Base-by-base conservation (phyloP, 805 yeast species). In the Lipomyces yamadae region DNA sequence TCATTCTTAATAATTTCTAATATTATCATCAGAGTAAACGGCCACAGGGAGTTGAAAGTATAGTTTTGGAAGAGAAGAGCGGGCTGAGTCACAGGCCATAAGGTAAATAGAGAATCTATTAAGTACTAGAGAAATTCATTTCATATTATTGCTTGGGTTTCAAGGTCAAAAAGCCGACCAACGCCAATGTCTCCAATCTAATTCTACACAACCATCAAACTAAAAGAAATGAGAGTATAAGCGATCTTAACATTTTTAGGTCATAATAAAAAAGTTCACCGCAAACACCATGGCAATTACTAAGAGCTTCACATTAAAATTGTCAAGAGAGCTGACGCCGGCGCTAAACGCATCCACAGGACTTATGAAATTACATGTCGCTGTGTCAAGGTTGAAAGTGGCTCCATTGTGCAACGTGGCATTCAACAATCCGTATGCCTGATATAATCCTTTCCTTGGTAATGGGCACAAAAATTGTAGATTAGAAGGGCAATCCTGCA, bases 401-500 rank as follows among this genome's bases (percentile, higher is more conserved):
- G 30, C 64, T 11, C 64, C 64, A 50, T 61, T 58, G 45, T 52
- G 24, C 24, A 56, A 54, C 11, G 55, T 42, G 10, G 32, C 57
- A 62, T 65, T 50, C 42, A 65, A 32, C 33, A 61, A n/a, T 11
- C 68, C 68, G 34, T 72, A 72, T 6, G 70, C 62, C n/a, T 64
- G 60, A 52, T 70, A 60, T 10, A 72, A 61, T 4, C 74, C 74
- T 34, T 39, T 50, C n/a, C 53, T 56, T 1, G 61, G 45, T n/a
- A 65, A 60, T 0, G 99, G 98, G 72, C 98, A 95, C 15, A 77
- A 73, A 76, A 94, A 92, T 1, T 86, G 86, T 73, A 94, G 86
- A 37, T 79, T 86, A 0, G 92, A 78, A 0, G 97, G 97, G 76
- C 99, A 94, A 75, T 90, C 89, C 60, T 91, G 82, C 1, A 89